Conservation (phyloP, 2,329 filamentous ascomycete genomes). For the Parafenestella ontariensis region DNA sequence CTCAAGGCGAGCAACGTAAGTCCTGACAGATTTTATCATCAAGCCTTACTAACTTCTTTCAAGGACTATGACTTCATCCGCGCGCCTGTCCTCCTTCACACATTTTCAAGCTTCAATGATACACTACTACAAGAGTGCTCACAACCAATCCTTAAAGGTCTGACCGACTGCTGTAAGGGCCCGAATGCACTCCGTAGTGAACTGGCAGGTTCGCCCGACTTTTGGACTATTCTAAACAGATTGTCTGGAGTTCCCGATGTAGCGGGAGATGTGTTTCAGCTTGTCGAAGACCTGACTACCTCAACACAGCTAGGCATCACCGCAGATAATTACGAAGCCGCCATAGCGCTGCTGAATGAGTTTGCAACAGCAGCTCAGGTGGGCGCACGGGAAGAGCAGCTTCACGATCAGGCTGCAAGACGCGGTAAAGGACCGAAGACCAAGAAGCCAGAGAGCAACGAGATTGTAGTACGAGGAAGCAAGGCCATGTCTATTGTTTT, state of each 20-base stretch:
- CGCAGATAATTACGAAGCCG: slow-evolving; percentile 93
- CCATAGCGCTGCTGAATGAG: slow-evolving; percentile 82
- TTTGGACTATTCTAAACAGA: slow-evolving; percentile 88
- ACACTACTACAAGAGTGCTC: slow-evolving; percentile 78
- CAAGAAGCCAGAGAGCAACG: slow-evolving; percentile 68
- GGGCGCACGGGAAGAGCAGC: slow-evolving; percentile 73
- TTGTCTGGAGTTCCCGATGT: slow-evolving; percentile 74
- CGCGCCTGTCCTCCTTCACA: slow-evolving; percentile 88
- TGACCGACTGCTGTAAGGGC: slow-evolving; percentile 80
- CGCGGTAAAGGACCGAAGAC: slow-evolving; percentile 60
- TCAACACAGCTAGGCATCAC: slow-evolving; percentile 81
- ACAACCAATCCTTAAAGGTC: slow-evolving; percentile 76
- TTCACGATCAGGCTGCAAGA: slow-evolving; percentile 63
- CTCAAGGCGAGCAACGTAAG: slow-evolving; percentile 85
- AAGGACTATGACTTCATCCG: slow-evolving; percentile 93
- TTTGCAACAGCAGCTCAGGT: slow-evolving; percentile 85
- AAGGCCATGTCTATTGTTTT: slow-evolving; percentile 84
- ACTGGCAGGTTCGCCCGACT: slow-evolving; percentile 94
- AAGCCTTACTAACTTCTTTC: slow-evolving; percentile 4
- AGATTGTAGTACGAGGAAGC: slow-evolving; percentile 76
- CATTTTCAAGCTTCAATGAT: slow-evolving; percentile 85
- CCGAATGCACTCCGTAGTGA: slow-evolving; percentile 83
- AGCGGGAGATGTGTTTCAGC: slow-evolving; percentile 80
- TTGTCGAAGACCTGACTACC: slow-evolving; percentile 78
- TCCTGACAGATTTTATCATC: neutral